Percentiles rank a stretch among this genome's conserved stretches.
phyloP scores from a whole-genome alignment of 768 basidiomycete species.

The Mycena alexandri region DNA sequence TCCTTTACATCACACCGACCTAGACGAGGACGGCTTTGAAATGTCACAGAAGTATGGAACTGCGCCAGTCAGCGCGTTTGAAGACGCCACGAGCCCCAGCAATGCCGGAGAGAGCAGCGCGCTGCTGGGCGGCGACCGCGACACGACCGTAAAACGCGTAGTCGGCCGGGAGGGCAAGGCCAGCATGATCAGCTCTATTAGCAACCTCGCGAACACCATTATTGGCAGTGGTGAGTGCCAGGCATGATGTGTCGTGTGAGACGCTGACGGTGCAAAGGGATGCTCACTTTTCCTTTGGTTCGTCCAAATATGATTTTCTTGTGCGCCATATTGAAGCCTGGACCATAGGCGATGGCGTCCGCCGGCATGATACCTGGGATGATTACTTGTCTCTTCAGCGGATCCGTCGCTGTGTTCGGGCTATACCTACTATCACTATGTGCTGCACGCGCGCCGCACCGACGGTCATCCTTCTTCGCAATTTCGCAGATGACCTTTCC shows the following conservation, averaged over 20 bases:
- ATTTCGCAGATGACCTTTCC: conserved; percentile 91
- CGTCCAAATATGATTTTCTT: conserved; percentile 36
- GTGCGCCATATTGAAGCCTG: conserved; percentile 13
- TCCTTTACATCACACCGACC: conserved; percentile 18
- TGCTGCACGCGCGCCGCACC: conserved; percentile 80
- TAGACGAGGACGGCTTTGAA: conserved; percentile 53
- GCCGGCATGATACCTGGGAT: conserved; percentile 92
- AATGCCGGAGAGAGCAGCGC: conserved; percentile 67
- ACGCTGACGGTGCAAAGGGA: conserved; percentile 60
- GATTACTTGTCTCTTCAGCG: conserved; percentile 88
- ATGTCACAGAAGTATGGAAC: conserved; percentile 82
- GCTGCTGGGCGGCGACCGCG: conserved; percentile 64
- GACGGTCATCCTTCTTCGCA: conserved; percentile 86
- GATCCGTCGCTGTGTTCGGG: conserved; percentile 82
- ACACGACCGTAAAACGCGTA: conserved; percentile 38
- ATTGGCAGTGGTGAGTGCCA: conserved; percentile 83
- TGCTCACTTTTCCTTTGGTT: conserved; percentile 91
- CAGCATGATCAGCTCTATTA: conserved; percentile 73
- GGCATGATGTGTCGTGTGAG: conserved; percentile 6
- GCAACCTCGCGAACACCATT: conserved; percentile 91
- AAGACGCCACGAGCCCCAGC: conserved; percentile 42
- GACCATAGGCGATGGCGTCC: conserved; percentile 86
- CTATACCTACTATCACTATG: conserved; percentile 90
- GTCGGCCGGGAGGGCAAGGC: conserved; percentile 73
- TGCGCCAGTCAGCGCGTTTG: conserved; percentile 52